Base-by-base conservation (phyloP, 2,329 filamentous ascomycete species). In the Epichloe bromicola region DNA sequence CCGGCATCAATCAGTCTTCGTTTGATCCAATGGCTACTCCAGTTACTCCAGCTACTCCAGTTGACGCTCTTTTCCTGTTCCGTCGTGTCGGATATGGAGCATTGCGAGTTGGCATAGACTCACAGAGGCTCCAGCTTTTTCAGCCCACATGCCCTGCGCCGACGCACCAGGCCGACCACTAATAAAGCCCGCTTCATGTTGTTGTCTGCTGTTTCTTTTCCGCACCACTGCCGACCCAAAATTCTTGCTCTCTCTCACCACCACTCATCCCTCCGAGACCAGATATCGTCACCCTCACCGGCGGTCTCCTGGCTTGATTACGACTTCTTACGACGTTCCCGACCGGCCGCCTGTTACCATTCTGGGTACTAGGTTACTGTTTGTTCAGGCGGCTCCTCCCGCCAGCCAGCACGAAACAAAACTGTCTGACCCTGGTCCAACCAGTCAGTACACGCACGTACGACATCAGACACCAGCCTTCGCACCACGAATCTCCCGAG, bases 241-340 rank as follows among this genome's bases (percentile, higher is more conserved):
- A 50, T 38, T 53, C 39, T 48, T 46, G 38, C 44, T 45, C 40
- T 48, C 34, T 30, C 30, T 37, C 20, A 47, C 36, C 47, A 53
- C 42, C 50, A 20, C 30, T 37, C 30, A 8, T 15, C 36, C 37
- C 12, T 12, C 34, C 37, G 38, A 3, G 8, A 37, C 33, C 33
- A 45, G 15, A 12, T 17, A 36, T 50, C 38, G n/a, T 53, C 48
- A 36, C 17, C 48, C 33, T 50, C 44, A 43, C 17, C n/a, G 33
- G 42, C 47, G 12, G 42, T 23, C 4, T n/a, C 39, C 37, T 50
- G 30, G 17, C 30, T 43, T 33, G 26, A 43, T 38, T 23, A 14
- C 34, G 20, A 42, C 39, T 20, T 20, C 15, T n/a, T 4, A n/a
- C 45, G 20, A n/a, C 33, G 14, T 8, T 39, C 2, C 14, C 11